These are phyloP conservation scores for Xylariaceae sp. DNA, from an alignment of 2,329 filamentous ascomycete species.

Conservation along the genomic window DNA sequence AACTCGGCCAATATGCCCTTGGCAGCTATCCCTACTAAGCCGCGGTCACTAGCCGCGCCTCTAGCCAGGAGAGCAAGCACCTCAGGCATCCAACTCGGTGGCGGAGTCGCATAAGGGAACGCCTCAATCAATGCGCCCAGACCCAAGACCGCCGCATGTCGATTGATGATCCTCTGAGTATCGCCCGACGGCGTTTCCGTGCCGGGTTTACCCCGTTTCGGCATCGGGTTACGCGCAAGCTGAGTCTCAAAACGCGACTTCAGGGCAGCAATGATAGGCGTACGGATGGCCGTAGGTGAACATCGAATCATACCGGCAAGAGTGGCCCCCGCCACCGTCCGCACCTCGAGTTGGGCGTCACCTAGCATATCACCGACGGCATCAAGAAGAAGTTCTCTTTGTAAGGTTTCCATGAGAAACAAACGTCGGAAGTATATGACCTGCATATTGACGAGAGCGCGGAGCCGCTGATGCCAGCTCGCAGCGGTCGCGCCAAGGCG, in stretches of 20 bases:
- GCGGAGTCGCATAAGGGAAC: conserved; percentile 92
- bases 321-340: conserved; percentile 85
- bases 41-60: conserved; percentile 79
- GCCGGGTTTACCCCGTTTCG: conserved; percentile 60
- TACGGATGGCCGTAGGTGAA: conserved; percentile 74
- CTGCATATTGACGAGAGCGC: conserved; percentile 96
- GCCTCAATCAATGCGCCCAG: conserved; percentile 88
- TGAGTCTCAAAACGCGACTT: conserved; percentile 73
- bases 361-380: conserved; percentile 95
- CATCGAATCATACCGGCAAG: conserved; percentile 97
- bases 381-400: conserved; percentile 77
- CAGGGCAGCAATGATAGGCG: conserved; percentile 68
- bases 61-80: conserved; percentile 79
- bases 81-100: conserved; percentile 89
- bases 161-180: conserved; percentile 70
- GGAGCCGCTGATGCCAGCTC: conserved; percentile 92
- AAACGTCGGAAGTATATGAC: conserved; percentile 96
- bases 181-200: conserved; percentile 65
- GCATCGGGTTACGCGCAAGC: conserved; percentile 79
- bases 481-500: conserved; percentile 76
- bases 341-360: conserved; percentile 87
- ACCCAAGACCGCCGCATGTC: conserved; percentile 88
- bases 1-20: conserved; percentile 94
- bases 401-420: conserved; percentile 70
- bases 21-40: conserved; percentile 90